Evolutionary conservation across 108 stramenopile species (phyloP).

Genomic region (Schizochytrium sp.): DNA sequence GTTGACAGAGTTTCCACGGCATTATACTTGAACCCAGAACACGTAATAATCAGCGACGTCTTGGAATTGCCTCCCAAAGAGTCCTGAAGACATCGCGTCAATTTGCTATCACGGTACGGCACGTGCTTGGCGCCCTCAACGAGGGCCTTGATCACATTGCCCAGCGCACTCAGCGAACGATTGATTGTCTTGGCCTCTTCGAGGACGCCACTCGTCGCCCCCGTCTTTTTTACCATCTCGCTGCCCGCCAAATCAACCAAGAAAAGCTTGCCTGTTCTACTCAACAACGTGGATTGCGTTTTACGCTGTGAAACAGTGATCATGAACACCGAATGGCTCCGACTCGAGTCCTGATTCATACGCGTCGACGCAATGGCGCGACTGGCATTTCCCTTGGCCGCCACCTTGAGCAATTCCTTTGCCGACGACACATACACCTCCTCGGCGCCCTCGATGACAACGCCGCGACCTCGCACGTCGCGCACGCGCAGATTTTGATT

Average conservation of each 20-base stretch:
- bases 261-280: slow-evolving; percentile 19
- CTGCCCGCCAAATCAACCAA: slow-evolving; percentile 42
- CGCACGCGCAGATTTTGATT: slow-evolving; percentile 48
- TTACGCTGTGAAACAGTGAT: slow-evolving; percentile 42
- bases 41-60: slow-evolving; percentile 68
- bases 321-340: slow-evolving; percentile 56
- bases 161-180: slow-evolving; percentile 53
- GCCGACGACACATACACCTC: slow-evolving; percentile 34
- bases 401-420: slow-evolving; percentile 24
- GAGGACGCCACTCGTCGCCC: slow-evolving; percentile 48
- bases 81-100: slow-evolving; percentile 64
- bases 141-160: slow-evolving; percentile 64
- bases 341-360: slow-evolving; percentile 57
- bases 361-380: slow-evolving; percentile 51
- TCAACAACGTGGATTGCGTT: neutral
- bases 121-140: slow-evolving; percentile 38
- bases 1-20: slow-evolving; percentile 32
- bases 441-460: slow-evolving; percentile 51
- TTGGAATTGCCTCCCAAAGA: slow-evolving; percentile 76
- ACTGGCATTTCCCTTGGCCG: slow-evolving; percentile 14
- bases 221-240: slow-evolving; percentile 37
- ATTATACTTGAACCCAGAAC: slow-evolving; percentile 20
- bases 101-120: slow-evolving; percentile 62
- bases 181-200: slow-evolving; percentile 69
- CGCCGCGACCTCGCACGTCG: slow-evolving; percentile 46